Base-by-base conservation (phyloP, 306 rosid species). In the Sesbania bispinosa region DNA sequence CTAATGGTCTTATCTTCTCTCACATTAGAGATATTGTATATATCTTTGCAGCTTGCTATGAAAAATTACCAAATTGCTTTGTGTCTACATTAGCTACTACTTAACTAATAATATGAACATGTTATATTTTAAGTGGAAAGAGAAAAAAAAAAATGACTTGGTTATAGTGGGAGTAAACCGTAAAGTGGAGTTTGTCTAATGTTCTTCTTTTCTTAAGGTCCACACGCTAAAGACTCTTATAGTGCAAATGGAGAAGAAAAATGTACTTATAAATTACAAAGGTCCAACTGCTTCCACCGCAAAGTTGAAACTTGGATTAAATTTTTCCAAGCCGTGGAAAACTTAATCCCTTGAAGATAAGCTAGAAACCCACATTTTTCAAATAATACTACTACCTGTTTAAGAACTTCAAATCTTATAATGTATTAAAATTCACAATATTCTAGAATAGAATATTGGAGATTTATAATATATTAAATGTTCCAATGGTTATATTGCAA, bases 261-360 rank as follows among this genome's bases (percentile, higher is more conserved):
- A 1, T 36, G 54, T n/a, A 39, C 19, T 62, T 32, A 51, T 33
- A 46, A 61, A 54, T 45, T 32, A 53, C 67, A 77, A 81, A 78
- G 79, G 76, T 80, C 89, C 87, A 88, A 86, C 92, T 82, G 73
- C 94, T 83, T 85, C 96, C 92, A 88, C 88, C 87, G 66, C 92
- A 53, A 74, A 76, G 85, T 78, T 74, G 85, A 82, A 78, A 71
- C 51, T 62, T 38, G 2, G 46, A 5, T 77, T 67, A 14, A 21
- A 42, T 21, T 64, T 83, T 79, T 79, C 73, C 3, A 29, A 48
- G 3, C 3, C 39, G 69, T 75, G 80, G 86, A 73, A 85, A 85
- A 76, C 27, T 74, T 19, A 70, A 48, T 69, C 85, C 38, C 78
- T 85, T 43, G 7, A 30, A 69, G 72, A 74, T 78, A 71, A 55